Base-by-base conservation (phyloP, 2,329 filamentous ascomycete species). In the Colletotrichum sansevieriae region DNA sequence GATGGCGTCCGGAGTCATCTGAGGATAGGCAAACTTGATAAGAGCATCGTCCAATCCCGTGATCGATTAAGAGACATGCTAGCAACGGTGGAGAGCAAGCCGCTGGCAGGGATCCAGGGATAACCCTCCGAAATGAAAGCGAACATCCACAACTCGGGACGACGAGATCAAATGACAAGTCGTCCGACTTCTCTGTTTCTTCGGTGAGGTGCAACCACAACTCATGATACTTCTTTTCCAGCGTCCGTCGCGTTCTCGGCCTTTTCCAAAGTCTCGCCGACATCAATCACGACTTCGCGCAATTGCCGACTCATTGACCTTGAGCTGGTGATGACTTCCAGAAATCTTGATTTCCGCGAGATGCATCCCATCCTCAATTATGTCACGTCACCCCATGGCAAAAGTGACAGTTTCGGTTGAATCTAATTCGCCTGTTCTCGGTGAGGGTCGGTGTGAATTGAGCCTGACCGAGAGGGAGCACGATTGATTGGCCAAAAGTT, bases 21-120 rank as follows among this genome's bases (percentile, higher is more conserved):
- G 10, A 44, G 29, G 18, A 7, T 39, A 39, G 43, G 18, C 15
- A 9, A 46, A 46, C 43, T 20, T 12, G 43, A 46, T 15, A 20
- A 18, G 29, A 29, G 29, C 39, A 29, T 47, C 43, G 44, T 20
- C 47, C 58, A 52, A 29, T 56, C 3, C 15, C 13, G 13, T 29
- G 15, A 44, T n/a, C 8, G 25, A 25, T 25, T 18, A 12, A 47
- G 41, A 46, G 63, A 61, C 51, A 56, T 41, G 46, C n/a, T 43
- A 56, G 37, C 11, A 13, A 52, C 18, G 55, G 47, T 60, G 46
- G 55, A 68, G 54, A n/a, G 13, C 54, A 41, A 43, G 65, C 54
- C 54, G 44, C 47, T 60, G 33, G n/a, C 62, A 61, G 62, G 62
- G 62, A 51, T 68, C 12, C 61, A 65, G 43, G 65, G 62, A 65